These are phyloP conservation scores for Phytophthora sp. DNA, from an alignment of 352 stramenopile genomes.

Conservation along the genomic window DNA sequence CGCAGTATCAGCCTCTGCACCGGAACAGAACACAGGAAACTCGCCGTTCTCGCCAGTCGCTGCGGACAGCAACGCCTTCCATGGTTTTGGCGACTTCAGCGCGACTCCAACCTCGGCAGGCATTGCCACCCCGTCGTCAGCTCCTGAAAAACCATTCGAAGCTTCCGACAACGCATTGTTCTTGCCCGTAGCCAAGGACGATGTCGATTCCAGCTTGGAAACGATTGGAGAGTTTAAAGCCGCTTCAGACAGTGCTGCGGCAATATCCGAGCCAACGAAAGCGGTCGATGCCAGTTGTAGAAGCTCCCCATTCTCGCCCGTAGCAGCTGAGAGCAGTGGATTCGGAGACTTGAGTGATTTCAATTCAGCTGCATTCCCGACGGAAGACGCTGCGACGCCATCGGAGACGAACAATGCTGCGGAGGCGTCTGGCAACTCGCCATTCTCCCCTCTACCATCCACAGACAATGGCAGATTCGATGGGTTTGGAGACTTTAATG, in stretches of 20 bases:
- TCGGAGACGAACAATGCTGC: neutral
- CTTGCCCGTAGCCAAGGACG: constrained; percentile 18
- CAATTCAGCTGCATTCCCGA: constrained; percentile 7
- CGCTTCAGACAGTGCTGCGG: constrained; percentile 4
- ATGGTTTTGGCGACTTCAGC: constrained; percentile 40
- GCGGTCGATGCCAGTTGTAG: constrained; percentile 7
- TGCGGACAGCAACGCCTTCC: constrained; percentile 20
- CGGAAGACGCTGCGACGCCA: constrained; percentile 1
- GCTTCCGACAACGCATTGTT: constrained; percentile 17
- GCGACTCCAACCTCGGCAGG: constrained; percentile 16
- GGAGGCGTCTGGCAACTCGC: constrained; percentile 7
- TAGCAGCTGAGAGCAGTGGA: constrained; percentile 14
- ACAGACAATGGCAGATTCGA: constrained; percentile 27
- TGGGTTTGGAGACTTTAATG: constrained; percentile 30
- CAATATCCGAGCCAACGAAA: neutral
- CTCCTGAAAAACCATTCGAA: constrained; percentile 4
- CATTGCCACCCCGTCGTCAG: neutral
- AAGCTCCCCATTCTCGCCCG: constrained; percentile 25
- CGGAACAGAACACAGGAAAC: constrained; percentile 17
- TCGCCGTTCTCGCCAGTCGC: constrained; percentile 33
- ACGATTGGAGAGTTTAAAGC: constrained; percentile 27
- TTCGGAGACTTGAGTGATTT: constrained; percentile 26
- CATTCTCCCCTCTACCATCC: constrained; percentile 17
- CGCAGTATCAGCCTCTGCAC: neutral
- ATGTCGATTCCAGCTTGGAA: constrained; percentile 13